These are phyloP conservation scores for Vachellia pachyceras DNA, from an alignment of 306 rosid genomes.

Conservation along the genomic window DNA sequence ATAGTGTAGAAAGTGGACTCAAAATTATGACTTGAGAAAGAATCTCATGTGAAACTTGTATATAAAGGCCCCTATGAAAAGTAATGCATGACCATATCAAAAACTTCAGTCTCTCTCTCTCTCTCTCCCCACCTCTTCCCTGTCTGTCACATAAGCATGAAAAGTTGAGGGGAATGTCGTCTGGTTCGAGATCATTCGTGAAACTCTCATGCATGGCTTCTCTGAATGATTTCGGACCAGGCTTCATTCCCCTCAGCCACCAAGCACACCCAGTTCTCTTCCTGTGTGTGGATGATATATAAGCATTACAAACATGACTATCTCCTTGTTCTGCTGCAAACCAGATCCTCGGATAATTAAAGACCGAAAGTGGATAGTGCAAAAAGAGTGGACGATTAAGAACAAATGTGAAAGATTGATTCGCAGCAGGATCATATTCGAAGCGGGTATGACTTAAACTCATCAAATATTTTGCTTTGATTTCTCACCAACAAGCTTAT, in stretches of 20 bases:
- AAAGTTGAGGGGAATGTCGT: conserved; percentile 81
- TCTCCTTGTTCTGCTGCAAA: conserved; percentile 28
- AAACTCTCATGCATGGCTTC: conserved; percentile 28
- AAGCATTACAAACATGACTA: conserved; percentile 1
- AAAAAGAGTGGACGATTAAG: not conserved
- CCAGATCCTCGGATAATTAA: conserved; percentile 19
- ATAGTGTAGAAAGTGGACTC: conserved; percentile 68
- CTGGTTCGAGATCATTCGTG: conserved; percentile 77
- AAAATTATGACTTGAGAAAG: conserved; percentile 47
- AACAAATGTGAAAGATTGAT: conserved; percentile 25
- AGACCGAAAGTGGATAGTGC: conserved; percentile 22
- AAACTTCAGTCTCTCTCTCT: conserved; percentile 33
- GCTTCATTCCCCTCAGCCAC: conserved; percentile 90
- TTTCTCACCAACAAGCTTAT: conserved; percentile 34
- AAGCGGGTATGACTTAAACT: conserved; percentile 38
- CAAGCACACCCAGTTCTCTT: not conserved
- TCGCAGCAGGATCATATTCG: conserved; percentile 36
- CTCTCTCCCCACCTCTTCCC: conserved; percentile 32
- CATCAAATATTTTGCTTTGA: conserved; percentile 13
- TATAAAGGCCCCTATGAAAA: conserved; percentile 67
- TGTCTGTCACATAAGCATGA: conserved; percentile 48
- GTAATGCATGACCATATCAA: conserved; percentile 82
- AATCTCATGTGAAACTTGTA: conserved; percentile 54
- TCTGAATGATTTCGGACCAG: conserved; percentile 84
- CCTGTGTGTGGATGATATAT: not conserved